These are phyloP conservation scores for Melanomma pulvis-pyrius DNA, from an alignment of 495 filamentous ascomycete genomes.

Conservation along the genomic window DNA sequence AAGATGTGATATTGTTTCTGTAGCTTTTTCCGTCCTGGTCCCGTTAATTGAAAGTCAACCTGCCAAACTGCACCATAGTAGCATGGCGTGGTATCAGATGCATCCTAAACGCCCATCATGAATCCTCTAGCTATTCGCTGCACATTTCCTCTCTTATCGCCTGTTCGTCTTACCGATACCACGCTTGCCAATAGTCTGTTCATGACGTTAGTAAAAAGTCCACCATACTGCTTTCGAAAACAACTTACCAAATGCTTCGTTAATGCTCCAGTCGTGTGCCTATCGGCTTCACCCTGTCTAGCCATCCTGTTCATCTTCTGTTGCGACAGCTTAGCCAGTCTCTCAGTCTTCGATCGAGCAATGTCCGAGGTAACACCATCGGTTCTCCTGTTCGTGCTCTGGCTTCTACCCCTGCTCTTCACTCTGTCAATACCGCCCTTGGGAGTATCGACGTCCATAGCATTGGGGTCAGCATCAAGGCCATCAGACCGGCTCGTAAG, in stretches of 20 bases:
- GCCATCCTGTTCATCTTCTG: conserved; percentile 99
- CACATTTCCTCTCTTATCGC: conserved; percentile 1
- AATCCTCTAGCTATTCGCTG: neutral
- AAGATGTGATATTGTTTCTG: neutral
- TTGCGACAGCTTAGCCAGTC: conserved; percentile 83
- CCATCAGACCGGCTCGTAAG: conserved; percentile 53
- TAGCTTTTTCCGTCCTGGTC: neutral
- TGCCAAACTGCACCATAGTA: neutral
- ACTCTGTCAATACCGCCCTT: conserved; percentile 53
- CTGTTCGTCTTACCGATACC: conserved; percentile 29
- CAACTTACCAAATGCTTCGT: conserved; percentile 83
- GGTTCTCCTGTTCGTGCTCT: conserved; percentile 75
- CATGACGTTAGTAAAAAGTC: conserved; percentile 3
- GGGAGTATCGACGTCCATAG: conserved; percentile 82
- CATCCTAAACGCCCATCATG: neutral
- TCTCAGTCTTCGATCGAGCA: conserved; percentile 76
- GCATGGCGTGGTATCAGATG: conserved; percentile 1
- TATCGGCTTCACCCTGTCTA: conserved; percentile 91
- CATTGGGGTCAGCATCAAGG: conserved; percentile 68
- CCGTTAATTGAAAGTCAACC: neutral
- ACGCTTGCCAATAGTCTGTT: conserved; percentile 28
- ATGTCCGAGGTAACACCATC: conserved; percentile 71
- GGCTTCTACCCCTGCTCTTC: conserved; percentile 77
- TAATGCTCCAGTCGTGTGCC: conserved; percentile 78
- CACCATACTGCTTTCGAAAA: neutral